Evolutionary conservation across 2,329 filamentous ascomycete genomes (phyloP), one percentile per base, ranked within the genome.

Genomic region (Rhynchosporium secalis): DNA sequence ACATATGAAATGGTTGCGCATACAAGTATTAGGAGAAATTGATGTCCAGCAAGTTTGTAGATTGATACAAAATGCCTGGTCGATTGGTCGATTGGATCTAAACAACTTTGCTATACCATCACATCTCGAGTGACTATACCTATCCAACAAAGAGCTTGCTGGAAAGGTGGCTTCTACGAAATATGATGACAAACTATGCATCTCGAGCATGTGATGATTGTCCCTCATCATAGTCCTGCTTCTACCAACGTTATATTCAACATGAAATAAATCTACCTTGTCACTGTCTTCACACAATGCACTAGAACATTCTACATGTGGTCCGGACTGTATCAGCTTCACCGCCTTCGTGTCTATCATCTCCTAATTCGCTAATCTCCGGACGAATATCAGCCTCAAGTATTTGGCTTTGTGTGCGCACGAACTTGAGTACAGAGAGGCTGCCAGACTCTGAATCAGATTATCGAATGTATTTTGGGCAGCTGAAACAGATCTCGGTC

Each of bases 331-430:
- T 20, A 20, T 20, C 20, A 36, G 29, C n/a, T 38, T 52, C 49
- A 52, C 49, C 51, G 51, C 51, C 51, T 54, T 54, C 33, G 20
- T 38, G 26, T 26, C n/a, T 38, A 46, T 26, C n/a, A 46, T 40
- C 49, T 52, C n/a, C 4, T 9, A 7, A 7, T 4, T n/a, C 2
- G 41, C 3, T n/a, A 43, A 15, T 12, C 40, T 12, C 40, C 8
- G 40, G 26, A 26, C 33, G n/a, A 36, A 20, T 5, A 54, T 41
- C 51, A 54, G 51, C 51, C 51, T 54, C 51, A 41, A 41, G 33
- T 26, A n/a, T 28, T 20, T 38, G 5, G 7, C 15, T n/a, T 15
- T 46, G 3, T 46, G n/a, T 15, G 15, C 3, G 6, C n/a, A 45
- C 41, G 12, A 45, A 6, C 6, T 45, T n/a, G n/a, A 45, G 41